Evolutionary conservation across 495 filamentous ascomycete genomes (phyloP), one percentile per base, ranked within the genome.

Genomic region (Zalerion maritima): DNA sequence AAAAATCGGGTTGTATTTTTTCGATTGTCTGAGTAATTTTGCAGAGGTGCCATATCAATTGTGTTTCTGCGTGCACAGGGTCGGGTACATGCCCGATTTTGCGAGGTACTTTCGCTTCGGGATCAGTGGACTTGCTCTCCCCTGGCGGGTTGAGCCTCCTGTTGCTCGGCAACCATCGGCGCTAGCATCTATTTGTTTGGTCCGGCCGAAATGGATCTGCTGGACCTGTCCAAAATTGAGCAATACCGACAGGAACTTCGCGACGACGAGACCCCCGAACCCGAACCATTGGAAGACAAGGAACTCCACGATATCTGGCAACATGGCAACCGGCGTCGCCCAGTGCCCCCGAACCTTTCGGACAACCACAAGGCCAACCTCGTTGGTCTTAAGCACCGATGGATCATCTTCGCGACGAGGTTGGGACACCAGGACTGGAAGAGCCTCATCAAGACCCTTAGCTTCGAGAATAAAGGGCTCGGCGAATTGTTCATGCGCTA

Each of bases 391-490:
- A 25, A 40, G 32, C 14, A 19, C 21, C 37, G 37, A 30, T 40
- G 31, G 37, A 31, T 20, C 21, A 18, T 5, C 14, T 40, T 40
- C 25, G 31, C 31, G 4, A 28, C 26, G 14, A 35, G 2, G 26
- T 4, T 35, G 15, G 31, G 25, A 14, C 12, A 19, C 11, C 24
- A 5, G 14, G 21, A 30, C 20, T 40, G 37, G 37, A 35, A 22
- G 37, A 18, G 0, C 16, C 32, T 35, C 22, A 29, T 40, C 31
- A 27, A 30, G 28, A 31, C 27, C 19, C 37, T 40, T 18, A 34
- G 26, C 14, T 40, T 30, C 37, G 37, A 40, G 31, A 40, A 35
- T 13, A 40, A 30, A 19, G 37, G 37, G 26, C 31, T 35, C 12
- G 37, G 31, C 31, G 31, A 40, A 35, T 6, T 28, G 20, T 40